Evolutionary conservation across 2,329 filamentous ascomycete species (phyloP).

Genomic region (Nothomitra cinnamomea): DNA sequence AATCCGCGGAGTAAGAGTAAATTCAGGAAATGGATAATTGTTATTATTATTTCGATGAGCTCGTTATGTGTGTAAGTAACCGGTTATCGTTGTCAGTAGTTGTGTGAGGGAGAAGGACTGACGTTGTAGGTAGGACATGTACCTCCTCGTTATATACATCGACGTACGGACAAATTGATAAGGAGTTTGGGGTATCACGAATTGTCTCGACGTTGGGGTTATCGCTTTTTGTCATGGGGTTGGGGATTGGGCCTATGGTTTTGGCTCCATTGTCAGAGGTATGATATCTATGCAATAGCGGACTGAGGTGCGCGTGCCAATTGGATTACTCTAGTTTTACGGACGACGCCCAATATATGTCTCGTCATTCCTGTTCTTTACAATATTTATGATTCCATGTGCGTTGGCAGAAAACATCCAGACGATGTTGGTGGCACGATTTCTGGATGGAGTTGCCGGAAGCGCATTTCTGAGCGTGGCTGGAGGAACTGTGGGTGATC

Average conservation of each 20-base stretch:
- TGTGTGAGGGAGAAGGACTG: not conserved
- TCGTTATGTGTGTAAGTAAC: slow-evolving; percentile 69
- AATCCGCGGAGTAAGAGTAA: slow-evolving; percentile 54
- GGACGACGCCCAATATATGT: slow-evolving; percentile 71
- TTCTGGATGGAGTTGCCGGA: slow-evolving; percentile 58
- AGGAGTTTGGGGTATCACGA: slow-evolving; percentile 54
- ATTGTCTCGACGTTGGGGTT: slow-evolving; percentile 65
- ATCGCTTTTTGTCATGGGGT: slow-evolving; percentile 66
- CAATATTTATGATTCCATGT: slow-evolving; percentile 67
- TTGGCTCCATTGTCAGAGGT: slow-evolving; percentile 35
- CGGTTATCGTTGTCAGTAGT: slow-evolving; percentile 4
- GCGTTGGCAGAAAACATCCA: slow-evolving; percentile 68
- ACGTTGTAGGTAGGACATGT: slow-evolving; percentile 42
- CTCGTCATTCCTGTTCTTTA: slow-evolving; percentile 52
- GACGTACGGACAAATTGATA: slow-evolving; percentile 60
- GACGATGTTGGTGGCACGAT: slow-evolving; percentile 62
- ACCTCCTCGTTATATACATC: slow-evolving; percentile 78
- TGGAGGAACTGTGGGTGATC: slow-evolving; percentile 70
- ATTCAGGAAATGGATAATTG: slow-evolving; percentile 62
- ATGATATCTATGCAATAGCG: not conserved
- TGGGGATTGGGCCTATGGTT: slow-evolving; percentile 40
- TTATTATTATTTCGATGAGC: slow-evolving; percentile 53
- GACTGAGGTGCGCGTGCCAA: no score
- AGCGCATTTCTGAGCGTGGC: slow-evolving; percentile 50
- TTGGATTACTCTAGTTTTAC: slow-evolving; percentile 41